phyloP scores from a whole-genome alignment of 2,329 filamentous ascomycete species.

The Fusarium nygamai region DNA sequence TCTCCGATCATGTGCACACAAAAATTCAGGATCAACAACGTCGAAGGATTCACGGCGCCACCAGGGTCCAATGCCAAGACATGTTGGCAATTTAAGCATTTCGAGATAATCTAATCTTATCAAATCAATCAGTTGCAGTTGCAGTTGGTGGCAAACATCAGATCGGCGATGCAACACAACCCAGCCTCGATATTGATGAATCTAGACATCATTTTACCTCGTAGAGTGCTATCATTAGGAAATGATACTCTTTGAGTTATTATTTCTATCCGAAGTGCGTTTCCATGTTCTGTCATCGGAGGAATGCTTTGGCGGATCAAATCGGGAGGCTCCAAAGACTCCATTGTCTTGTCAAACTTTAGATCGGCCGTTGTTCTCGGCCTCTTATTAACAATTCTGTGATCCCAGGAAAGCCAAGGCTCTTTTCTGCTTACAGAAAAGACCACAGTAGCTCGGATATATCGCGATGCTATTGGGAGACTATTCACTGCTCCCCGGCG shows the following conservation, averaged over 20 bases:
- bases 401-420: neutral
- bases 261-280: too few relatives aligned
- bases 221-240: neutral
- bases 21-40: neutral
- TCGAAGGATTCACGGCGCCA: neutral
- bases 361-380: neutral
- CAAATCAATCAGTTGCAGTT: conserved; percentile 11
- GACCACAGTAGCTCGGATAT: neutral
- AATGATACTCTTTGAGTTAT: neutral
- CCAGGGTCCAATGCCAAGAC: neutral
- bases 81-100: neutral
- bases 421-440: neutral
- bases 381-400: neutral
- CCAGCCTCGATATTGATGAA: neutral
- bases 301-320: neutral
- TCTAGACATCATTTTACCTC: neutral
- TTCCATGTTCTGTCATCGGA: neutral
- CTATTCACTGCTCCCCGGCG: neutral
- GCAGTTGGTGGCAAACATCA: neutral
- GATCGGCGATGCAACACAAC: neutral
- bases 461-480: neutral
- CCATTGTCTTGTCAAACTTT: neutral
- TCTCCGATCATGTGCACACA: neutral
- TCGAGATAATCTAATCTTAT: conserved; percentile 20
- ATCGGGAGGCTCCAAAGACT: neutral